Evolutionary conservation across 1,284 basidiomycete genomes (phyloP).

Genomic region (Lentinus polychrous): DNA sequence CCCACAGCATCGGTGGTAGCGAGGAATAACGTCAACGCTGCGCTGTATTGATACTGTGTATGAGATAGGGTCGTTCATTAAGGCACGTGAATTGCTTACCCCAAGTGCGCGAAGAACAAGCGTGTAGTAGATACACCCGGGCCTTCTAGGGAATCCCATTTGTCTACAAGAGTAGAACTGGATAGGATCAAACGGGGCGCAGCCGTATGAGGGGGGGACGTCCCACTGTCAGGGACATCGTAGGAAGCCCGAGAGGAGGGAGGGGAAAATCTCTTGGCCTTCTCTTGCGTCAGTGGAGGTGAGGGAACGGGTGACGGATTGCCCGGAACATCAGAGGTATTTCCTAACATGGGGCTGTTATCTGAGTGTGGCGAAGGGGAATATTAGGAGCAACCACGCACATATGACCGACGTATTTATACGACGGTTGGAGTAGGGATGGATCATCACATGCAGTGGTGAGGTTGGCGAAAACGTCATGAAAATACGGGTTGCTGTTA

Average conservation of each 20-base stretch:
- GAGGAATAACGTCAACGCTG: constrained; percentile 68
- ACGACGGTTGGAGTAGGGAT: neutral
- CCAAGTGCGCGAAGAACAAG: constrained; percentile 47
- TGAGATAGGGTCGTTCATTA: constrained; percentile 11
- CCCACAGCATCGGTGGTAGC: constrained; percentile 77
- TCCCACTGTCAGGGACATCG: neutral
- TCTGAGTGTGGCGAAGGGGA: neutral
- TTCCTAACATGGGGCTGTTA: neutral
- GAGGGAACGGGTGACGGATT: too few relatives aligned
- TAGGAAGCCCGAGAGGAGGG: neutral
- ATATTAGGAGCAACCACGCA: neutral
- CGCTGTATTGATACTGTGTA: constrained; percentile 37
- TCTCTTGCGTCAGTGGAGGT: too few relatives aligned
- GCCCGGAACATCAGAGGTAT: neutral
- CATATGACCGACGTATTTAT: neutral
- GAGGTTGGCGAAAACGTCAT: constrained; percentile 15
- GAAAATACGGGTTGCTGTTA: neutral
- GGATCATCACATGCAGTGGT: constrained; percentile 1
- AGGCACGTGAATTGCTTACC: constrained; percentile 30
- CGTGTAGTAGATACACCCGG: constrained; percentile 34
- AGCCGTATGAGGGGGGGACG: neutral
- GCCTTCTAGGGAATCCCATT: neutral
- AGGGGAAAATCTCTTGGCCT: too few relatives aligned
- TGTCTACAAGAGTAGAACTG: neutral
- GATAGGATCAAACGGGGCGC: neutral